Evolutionary conservation across 768 basidiomycete genomes (phyloP), one percentile per base, ranked within the genome.

Genomic region (Russula compacta): DNA sequence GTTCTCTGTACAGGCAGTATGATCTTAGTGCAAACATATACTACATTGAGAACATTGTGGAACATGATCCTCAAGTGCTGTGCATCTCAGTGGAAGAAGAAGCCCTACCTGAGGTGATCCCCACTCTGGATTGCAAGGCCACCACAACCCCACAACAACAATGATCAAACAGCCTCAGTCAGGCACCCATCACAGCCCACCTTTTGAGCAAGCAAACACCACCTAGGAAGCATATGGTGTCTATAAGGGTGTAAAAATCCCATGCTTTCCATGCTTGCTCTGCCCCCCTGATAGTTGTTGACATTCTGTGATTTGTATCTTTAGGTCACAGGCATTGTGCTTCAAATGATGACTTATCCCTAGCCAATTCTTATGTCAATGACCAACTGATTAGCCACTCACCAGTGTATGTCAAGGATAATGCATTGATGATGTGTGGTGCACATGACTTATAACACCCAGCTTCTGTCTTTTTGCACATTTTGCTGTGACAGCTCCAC

Each of bases 21-120:
- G 80, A 94, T 95, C 70, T 79, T 95, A 69, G 86, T 97, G 21
- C 95, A 89, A 98, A 98, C 71, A 82, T 81, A 9, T 98, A 98
- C 71, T 83, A 83, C 60, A 92, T 98, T 68, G 83, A 89, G 69
- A 98, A 98, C 74, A 86, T 97, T 21, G 81, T 79, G 21, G 80
- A 86, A 51, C 83, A 89, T 38, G 85, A 88, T 75, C 86, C 92
- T 0, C 95, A 98, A 74, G 91, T 90, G 0, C 80, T 87, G 32
- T 78, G 81, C 68, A 66, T 81, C 36, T 68, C 74, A 0, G 64
- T 70, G 29, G 73, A 71, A 3, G 76, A 73, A 35, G 65, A 58
- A 14, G 53, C 67, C 32, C 56, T 60, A 1, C 63, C 58, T 38
- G 66, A 64, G 21, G 60, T 60, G 17, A 56, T 57, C 2, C 66